Percentiles rank a stretch among this genome's conserved stretches.
Conservation (phyloP, 257 asterid species). For the Pogostemon cablin region DNA sequence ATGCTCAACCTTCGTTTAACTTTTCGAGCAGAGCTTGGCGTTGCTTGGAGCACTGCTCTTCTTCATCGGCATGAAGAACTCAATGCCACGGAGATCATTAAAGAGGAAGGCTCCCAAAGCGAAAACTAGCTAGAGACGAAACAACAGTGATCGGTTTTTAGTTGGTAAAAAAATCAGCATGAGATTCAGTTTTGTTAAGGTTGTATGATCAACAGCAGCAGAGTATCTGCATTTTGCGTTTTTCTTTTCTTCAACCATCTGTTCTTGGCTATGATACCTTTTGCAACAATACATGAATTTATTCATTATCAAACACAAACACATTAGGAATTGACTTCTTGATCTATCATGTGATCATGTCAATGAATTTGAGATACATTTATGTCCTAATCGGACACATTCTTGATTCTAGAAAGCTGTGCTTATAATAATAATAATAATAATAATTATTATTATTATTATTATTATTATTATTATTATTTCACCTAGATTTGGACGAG, state of each 20-base stretch:
- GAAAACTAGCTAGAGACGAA: conserved; percentile 54
- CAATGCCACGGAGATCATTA: conserved; percentile 67
- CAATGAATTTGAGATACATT: too few relatives aligned
- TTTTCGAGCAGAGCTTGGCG: conserved; percentile 62
- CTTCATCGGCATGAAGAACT: conserved; percentile 90
- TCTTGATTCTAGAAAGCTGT: too few relatives aligned
- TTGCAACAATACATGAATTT: conserved; percentile 10
- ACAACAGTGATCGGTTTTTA: conserved; percentile 22
- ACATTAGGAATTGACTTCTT: conserved; percentile 23
- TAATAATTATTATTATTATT: too few relatives aligned
- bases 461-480: too few relatives aligned
- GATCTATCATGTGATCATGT: neutral
- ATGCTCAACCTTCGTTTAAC: conserved; percentile 19
- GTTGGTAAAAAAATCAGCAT: conserved; percentile 25
- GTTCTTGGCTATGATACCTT: conserved; percentile 13
- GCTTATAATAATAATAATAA: too few relatives aligned
- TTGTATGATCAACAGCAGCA: conserved; percentile 34
- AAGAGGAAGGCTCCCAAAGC: conserved; percentile 79
- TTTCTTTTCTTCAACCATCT: conserved; percentile 25
- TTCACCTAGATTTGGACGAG: too few relatives aligned
- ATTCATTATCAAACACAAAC: conserved; percentile 6
- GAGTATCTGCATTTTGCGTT: conserved; percentile 27
- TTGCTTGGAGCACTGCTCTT: conserved; percentile 79
- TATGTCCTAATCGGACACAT: too few relatives aligned
- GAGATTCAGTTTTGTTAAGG: conserved; percentile 37